Base-by-base conservation (phyloP, 768 basidiomycete genomes). In the Leucocoprinus birnbaumii region DNA sequence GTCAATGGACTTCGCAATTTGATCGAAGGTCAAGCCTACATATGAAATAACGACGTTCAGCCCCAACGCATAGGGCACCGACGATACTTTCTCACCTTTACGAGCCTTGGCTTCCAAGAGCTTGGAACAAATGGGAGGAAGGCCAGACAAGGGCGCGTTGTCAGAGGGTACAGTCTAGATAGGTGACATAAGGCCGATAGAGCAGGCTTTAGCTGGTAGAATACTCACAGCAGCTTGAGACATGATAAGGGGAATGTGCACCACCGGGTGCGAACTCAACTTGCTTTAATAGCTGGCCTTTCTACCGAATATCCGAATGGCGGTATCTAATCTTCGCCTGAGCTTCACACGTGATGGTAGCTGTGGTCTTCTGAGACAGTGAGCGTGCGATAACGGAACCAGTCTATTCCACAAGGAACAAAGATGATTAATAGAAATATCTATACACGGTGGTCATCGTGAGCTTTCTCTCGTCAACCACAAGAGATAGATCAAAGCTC, bases 41-140 rank as follows among this genome's bases (percentile, higher is more conserved):
- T 35, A 43, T 18, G 5, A 42, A 14, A 34, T 5, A 26, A 44
- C n/a, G n/a, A n/a, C n/a, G n/a, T 16, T 46, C 19, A 11, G 7
- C 38, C 21, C 24, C 25, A 18, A 16, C 18, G 26, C 8, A 49
- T 14, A 14, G 44, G 24, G 34, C 3, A 21, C 6, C 13, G 24
- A 16, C 5, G n/a, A n/a, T 14, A 27, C 5, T 3, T 14, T 19
- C 58, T 13, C 56, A 80, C 87, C 85, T 71, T 85, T 86, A 56
- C 71, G 71, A 2, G 84, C 84, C 67, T 90, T 89, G 13, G 83
- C 86, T 59, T 84, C 82, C 48, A 87, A 80, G 22, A 90, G 68
- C 37, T 64, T 64, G 11, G 75, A 56, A 63, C 71, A 73, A 57
- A 82, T 74, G 22, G 79, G 67, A 2, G 86, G 80, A 22, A 87